These are phyloP conservation scores for Diaporthe aspalathi DNA, from an alignment of 2,329 filamentous ascomycete species.

Conservation along the genomic window DNA sequence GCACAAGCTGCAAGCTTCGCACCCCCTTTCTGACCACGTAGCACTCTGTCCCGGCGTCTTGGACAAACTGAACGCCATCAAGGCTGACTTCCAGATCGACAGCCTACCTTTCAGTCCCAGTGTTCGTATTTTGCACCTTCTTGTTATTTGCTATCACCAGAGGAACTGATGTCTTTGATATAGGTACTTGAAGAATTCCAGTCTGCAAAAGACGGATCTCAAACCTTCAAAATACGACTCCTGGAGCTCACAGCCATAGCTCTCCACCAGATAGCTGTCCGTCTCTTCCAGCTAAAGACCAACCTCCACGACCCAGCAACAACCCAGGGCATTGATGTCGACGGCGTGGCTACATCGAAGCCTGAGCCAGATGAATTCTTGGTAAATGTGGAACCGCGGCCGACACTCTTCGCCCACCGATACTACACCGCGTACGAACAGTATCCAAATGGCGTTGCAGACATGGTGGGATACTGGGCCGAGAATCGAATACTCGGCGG, in stretches of 20 bases:
- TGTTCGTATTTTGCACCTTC: neutral
- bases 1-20: slow-evolving; percentile 1
- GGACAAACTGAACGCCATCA: slow-evolving; percentile 26
- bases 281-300: slow-evolving; percentile 32
- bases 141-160: neutral
- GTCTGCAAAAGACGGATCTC: slow-evolving; percentile 14
- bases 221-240: slow-evolving; percentile 36
- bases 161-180: neutral
- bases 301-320: slow-evolving; percentile 19
- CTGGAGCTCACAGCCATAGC: slow-evolving; percentile 38
- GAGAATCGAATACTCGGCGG: slow-evolving; percentile 41
- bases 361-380: neutral
- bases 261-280: slow-evolving; percentile 38
- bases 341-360: slow-evolving; percentile 33
- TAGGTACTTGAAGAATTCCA: slow-evolving; percentile 36
- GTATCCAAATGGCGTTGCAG: slow-evolving; percentile 40
- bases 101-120: neutral
- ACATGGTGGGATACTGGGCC: slow-evolving; percentile 42
- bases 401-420: slow-evolving; percentile 32
- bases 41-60: slow-evolving; percentile 36
- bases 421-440: slow-evolving; percentile 34
- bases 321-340: slow-evolving; percentile 16
- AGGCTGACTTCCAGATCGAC: slow-evolving; percentile 23
- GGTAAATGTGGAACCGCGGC: neutral
- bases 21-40: slow-evolving; percentile 34